These are phyloP conservation scores for Cladosporium sp. DNA, from an alignment of 2,329 filamentous ascomycete species.

Conservation along the genomic window DNA sequence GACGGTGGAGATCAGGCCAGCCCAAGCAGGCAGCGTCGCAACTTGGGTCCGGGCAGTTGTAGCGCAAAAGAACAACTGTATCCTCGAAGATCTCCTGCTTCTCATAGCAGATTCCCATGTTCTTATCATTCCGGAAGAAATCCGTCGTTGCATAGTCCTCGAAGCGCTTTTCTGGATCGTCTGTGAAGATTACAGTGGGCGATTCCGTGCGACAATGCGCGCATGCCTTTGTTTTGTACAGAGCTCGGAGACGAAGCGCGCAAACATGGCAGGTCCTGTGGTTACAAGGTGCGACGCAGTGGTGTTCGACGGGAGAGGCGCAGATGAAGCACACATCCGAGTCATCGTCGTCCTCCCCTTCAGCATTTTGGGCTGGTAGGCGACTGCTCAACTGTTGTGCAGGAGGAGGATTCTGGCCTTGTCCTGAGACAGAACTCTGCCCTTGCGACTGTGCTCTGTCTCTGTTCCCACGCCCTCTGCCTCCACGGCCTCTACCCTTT, in stretches of 20 bases:
- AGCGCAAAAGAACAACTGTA: constrained; percentile 78
- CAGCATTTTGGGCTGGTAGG: constrained; percentile 40
- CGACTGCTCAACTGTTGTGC: constrained; percentile 38
- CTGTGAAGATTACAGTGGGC: constrained; percentile 85
- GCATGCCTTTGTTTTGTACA: constrained; percentile 96
- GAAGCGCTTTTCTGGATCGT: constrained; percentile 73
- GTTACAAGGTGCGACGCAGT: constrained; percentile 88
- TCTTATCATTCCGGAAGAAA: constrained; percentile 73
- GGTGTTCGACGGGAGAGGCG: constrained; percentile 81
- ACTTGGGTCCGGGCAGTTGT: constrained; percentile 83
- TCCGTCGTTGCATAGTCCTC: constrained; percentile 74
- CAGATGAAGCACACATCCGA: constrained; percentile 96
- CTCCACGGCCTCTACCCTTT: constrained; percentile 25
- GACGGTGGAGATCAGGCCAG: constrained; percentile 72
- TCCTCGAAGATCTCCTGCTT: constrained; percentile 87
- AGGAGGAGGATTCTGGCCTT: constrained; percentile 27
- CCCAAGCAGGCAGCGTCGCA: constrained; percentile 83
- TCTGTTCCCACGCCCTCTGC: constrained; percentile 32
- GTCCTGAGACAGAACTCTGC: constrained; percentile 20
- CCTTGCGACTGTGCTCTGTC: constrained; percentile 29
- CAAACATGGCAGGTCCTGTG: constrained; percentile 97
- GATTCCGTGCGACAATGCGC: constrained; percentile 86
- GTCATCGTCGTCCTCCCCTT: constrained; percentile 29
- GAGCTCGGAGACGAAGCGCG: constrained; percentile 77
- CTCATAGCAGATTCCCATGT: constrained; percentile 87